Percentiles rank a stretch among this genome's conserved stretches.
phyloP scores from a whole-genome alignment of 1,284 basidiomycete genomes.

The Microbotryomycetes sp. region DNA sequence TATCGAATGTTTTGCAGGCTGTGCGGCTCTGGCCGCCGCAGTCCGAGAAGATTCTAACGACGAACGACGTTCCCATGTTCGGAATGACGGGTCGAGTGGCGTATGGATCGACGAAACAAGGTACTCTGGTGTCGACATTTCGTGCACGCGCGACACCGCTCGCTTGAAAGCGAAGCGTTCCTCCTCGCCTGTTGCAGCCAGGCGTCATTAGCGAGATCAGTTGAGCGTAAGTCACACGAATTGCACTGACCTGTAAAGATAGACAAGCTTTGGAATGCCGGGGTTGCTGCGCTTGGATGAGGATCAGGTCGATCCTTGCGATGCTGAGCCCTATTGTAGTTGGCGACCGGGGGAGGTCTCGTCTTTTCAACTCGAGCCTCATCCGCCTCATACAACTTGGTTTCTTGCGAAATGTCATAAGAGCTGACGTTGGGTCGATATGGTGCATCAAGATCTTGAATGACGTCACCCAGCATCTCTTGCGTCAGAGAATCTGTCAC shows the following conservation, averaged over 20 bases:
- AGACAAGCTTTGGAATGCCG: constrained; percentile 49
- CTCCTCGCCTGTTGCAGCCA: constrained; percentile 49
- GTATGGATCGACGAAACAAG: constrained; percentile 25
- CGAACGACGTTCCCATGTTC: constrained; percentile 22
- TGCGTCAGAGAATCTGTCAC: constrained; percentile 31
- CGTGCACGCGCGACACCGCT: constrained; percentile 58
- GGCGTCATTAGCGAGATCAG: background rate
- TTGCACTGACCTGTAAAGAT: constrained; percentile 55
- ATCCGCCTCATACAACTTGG: constrained; percentile 15
- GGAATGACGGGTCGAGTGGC: constrained; percentile 19
- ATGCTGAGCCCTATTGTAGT: background rate
- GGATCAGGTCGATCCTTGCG: background rate
- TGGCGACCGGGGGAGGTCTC: background rate
- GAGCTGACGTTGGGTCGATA: constrained; percentile 37
- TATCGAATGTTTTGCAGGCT: constrained; percentile 9
- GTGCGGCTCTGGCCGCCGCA: background rate
- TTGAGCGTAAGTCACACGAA: too few species aligned
- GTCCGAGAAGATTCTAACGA: background rate
- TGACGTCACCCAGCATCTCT: constrained; percentile 37
- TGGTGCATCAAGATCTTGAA: constrained; percentile 37
- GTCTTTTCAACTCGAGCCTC: constrained; percentile 1
- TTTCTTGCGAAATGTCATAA: constrained; percentile 23
- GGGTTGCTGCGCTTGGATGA: constrained; percentile 30
- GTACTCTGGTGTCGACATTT: constrained; percentile 58
- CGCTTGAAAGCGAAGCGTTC: constrained; percentile 47